Base-by-base conservation (phyloP, 345 rosid species). In the Abelmoschus esculentus region DNA sequence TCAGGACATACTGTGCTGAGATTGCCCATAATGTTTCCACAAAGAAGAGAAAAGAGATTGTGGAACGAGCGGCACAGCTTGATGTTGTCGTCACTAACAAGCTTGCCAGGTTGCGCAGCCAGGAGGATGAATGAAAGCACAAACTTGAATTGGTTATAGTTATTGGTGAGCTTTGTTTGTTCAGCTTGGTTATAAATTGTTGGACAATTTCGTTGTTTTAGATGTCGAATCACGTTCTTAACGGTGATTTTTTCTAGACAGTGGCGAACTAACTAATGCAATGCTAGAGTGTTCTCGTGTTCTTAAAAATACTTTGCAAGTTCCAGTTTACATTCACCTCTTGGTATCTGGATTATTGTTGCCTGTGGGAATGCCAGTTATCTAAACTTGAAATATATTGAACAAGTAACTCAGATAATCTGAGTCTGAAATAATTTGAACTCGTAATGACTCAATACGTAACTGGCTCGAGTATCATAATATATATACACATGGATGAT, bases 11-110 rank as follows among this genome's bases (percentile, higher is more conserved):
- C 78, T 86, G 95, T 70, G 96, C 95, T 0, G 96, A 92, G 76
- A 92, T 92, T 67, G 96, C 96, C 0, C 98, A 92, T 67, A 75
- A 85, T 57, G 86, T 90, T 3, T 92, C 98, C 4, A 90, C 96
- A 9, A 86, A 73, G 84, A 83, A 83, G 84, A 86, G 98, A 42
- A 92, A 88, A 79, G 87, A 80, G 32, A 92, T 92, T 12, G 92
- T 86, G 6, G 89, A 84, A 80, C 80, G 96, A 75, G 96, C 96
- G 69, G 82, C 90, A 4, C 92, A 90, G 81, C 95, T 92, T 1
- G 96, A 92, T 72, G 76, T 90, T 56, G 87, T 80, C 29, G 86
- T 92, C 5, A 74, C 86, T 3, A 92, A 92, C 90, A 86, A 70
- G 77, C 82, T 83, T 46, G 96, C 83, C 34, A 88, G 98, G 86